A percentile compares a stretch with the other conserved stretches of the same genome.
Evolutionary conservation across 2,329 filamentous ascomycete species (phyloP).

Genomic region (Huntiella moniliformis): DNA sequence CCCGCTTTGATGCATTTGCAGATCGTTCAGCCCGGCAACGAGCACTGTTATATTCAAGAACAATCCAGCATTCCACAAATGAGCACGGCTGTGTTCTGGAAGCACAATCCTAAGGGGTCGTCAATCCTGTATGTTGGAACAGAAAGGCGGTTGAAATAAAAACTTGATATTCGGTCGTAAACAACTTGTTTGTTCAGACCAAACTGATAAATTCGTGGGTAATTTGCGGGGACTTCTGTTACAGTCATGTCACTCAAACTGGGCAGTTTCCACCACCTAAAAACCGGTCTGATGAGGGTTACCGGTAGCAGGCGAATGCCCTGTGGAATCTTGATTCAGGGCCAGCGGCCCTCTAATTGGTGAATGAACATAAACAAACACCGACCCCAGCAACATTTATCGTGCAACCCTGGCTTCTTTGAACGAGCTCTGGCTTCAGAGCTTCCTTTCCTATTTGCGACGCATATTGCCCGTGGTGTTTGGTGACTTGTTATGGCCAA

Average conservation of each 20-base stretch:
- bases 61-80: not conserved
- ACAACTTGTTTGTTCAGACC: not conserved
- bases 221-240: not conserved
- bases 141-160: not conserved
- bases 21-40: too few relatives aligned
- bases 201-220: not conserved
- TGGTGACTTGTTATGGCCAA: not conserved
- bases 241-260: too few relatives aligned
- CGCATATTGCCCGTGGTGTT: not conserved
- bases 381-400: not conserved
- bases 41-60: not conserved
- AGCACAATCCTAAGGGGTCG: not conserved
- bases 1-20: slow-evolving; percentile 1
- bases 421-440: not conserved
- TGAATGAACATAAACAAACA: not conserved
- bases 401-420: slow-evolving; percentile 3
- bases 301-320: too few relatives aligned
- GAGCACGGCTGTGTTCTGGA: not conserved
- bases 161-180: not conserved
- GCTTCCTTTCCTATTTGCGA: not conserved
- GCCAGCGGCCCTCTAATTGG: too few relatives aligned
- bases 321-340: too few relatives aligned
- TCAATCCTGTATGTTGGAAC: not conserved
- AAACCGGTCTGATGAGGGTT: too few relatives aligned
- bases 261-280: too few relatives aligned